Percentiles rank a stretch among this genome's conserved stretches.
These are phyloP conservation scores for Butyriboletus loyo DNA, from an alignment of 768 basidiomycete species.

Conservation along the genomic window DNA sequence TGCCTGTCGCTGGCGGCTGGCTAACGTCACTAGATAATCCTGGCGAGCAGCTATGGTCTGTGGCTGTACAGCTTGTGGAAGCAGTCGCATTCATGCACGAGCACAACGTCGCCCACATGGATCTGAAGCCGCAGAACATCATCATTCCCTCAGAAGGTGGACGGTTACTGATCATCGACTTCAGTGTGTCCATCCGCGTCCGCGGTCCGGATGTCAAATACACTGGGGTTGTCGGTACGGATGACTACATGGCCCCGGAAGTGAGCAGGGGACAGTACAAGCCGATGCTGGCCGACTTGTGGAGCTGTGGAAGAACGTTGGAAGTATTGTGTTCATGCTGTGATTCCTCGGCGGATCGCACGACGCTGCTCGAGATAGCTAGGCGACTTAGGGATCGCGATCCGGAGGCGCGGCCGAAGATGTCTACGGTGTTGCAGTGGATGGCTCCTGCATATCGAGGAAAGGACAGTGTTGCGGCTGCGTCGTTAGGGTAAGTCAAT, in stretches of 20 bases:
- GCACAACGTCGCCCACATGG: conserved; percentile 13
- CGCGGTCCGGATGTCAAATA: neutral
- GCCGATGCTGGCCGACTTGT: neutral
- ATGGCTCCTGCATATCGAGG: neutral
- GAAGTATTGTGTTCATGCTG: neutral
- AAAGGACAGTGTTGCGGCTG: neutral
- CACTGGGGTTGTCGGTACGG: neutral
- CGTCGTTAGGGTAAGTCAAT: no score
- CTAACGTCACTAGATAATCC: neutral
- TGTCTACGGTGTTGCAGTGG: neutral
- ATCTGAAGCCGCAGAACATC: conserved; percentile 9
- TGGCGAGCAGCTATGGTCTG: neutral
- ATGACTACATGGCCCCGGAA: neutral
- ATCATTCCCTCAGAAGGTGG: neutral
- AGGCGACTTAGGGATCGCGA: neutral
- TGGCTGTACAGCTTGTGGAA: neutral
- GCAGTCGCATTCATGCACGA: conserved; percentile 11
- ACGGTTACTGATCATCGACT: neutral
- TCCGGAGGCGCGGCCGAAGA: neutral
- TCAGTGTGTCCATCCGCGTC: neutral
- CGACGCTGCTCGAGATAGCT: neutral
- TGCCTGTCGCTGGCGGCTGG: neutral
- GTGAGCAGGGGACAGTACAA: neutral
- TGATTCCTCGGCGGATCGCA: neutral
- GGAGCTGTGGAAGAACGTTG: neutral